Percentiles rank a stretch among this genome's conserved stretches.
These are phyloP conservation scores for Fusarium ambrosium DNA, from an alignment of 2,329 filamentous ascomycete species.

Conservation along the genomic window DNA sequence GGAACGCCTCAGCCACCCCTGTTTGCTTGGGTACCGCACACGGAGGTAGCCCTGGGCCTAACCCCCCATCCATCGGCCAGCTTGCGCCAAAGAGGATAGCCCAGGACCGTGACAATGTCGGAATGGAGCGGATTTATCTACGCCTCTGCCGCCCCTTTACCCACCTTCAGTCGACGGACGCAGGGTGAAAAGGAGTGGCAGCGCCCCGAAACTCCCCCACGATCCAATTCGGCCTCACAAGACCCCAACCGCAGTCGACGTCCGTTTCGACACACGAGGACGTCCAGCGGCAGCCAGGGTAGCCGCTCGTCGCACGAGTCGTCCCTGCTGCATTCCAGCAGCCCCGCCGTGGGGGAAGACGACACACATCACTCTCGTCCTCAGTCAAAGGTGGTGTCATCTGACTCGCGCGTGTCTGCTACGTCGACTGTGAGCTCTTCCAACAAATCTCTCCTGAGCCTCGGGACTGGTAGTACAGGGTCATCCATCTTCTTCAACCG, in stretches of 20 bases:
- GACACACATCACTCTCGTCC: constrained; percentile 31
- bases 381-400: constrained; percentile 36
- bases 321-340: constrained; percentile 47
- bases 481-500: constrained; percentile 43
- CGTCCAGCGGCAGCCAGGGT: constrained; percentile 46
- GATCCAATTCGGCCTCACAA: constrained; percentile 37
- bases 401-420: constrained; percentile 43
- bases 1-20: constrained; percentile 42
- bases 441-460: constrained; percentile 32
- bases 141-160: constrained; percentile 49
- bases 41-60: constrained; percentile 31
- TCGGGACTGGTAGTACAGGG: constrained; percentile 17
- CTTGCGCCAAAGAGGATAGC: constrained; percentile 47
- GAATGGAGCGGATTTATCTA: constrained; percentile 51
- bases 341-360: constrained; percentile 47
- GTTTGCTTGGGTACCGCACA: constrained; percentile 23
- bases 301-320: constrained; percentile 48
- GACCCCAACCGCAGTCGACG: constrained; percentile 36
- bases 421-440: constrained; percentile 34
- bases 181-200: constrained; percentile 48
- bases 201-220: constrained; percentile 40
- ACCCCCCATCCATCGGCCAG: constrained; percentile 39
- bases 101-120: constrained; percentile 47
- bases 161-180: constrained; percentile 43
- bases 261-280: constrained; percentile 41